Percentiles rank a stretch among this genome's conserved stretches.
These are phyloP conservation scores for Neurospora pannonica DNA, from an alignment of 495 filamentous ascomycete genomes.

Conservation along the genomic window DNA sequence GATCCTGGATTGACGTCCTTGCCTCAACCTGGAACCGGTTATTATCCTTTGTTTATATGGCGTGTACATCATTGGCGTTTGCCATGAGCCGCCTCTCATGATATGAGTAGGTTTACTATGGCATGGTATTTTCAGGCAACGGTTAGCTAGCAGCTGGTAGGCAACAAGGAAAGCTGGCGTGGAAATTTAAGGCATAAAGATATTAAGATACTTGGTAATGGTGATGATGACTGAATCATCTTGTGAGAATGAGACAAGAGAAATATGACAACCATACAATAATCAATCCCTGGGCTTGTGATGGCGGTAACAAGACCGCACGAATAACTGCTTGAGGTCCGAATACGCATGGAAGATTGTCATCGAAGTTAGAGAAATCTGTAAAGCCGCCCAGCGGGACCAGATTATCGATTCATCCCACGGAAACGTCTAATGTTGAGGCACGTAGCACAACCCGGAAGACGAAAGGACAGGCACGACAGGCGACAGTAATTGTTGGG, in stretches of 20 bases:
- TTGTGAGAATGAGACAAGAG: not conserved
- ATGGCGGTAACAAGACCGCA: not conserved
- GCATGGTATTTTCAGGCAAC: not conserved
- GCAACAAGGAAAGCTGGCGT: not conserved
- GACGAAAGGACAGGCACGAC: not conserved
- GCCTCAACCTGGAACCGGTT: not conserved
- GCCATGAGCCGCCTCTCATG: not conserved
- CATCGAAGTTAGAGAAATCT: not conserved
- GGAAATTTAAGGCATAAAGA: not conserved
- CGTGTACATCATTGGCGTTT: not conserved
- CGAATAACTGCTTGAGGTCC: not conserved
- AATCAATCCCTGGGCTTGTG: not conserved
- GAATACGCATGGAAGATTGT: not conserved
- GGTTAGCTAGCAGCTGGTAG: not conserved
- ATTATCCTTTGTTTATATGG: not conserved
- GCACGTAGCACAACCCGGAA: not conserved
- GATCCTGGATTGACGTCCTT: not conserved
- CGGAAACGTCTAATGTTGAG: not conserved
- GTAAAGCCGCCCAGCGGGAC: not conserved
- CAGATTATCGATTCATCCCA: not conserved
- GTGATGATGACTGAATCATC: not conserved
- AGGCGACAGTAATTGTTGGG: not conserved
- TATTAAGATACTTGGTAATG: not conserved
- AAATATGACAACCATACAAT: not conserved
- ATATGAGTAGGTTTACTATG: not conserved